Conservation (phyloP, 2,329 filamentous ascomycete species). For the Neonectria coccinea region DNA sequence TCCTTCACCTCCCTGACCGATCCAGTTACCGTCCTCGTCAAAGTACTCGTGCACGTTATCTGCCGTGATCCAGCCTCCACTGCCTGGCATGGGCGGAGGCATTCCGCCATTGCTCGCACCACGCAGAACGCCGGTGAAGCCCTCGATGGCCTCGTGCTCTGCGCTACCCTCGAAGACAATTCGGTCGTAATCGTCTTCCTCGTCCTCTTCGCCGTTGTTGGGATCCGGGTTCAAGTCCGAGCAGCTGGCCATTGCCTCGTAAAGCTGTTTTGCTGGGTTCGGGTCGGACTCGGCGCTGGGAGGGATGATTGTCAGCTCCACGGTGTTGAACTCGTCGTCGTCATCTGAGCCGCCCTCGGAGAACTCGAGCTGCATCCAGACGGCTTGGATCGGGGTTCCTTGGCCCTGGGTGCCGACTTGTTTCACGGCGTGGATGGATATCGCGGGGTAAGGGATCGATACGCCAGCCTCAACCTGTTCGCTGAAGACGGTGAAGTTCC, state of each 20-base stretch:
- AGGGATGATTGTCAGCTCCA: slow-evolving; percentile 77
- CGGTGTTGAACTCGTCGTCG: slow-evolving; percentile 74
- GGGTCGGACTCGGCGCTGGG: slow-evolving; percentile 42
- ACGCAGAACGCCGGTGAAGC: slow-evolving; percentile 66
- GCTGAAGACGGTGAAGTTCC: slow-evolving; percentile 72
- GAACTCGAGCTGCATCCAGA: slow-evolving; percentile 78
- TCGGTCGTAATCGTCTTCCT: slow-evolving; percentile 64
- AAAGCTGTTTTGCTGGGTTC: slow-evolving; percentile 61
- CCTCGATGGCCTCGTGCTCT: slow-evolving; percentile 66
- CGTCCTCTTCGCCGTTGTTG: slow-evolving; percentile 67
- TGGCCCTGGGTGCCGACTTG: slow-evolving; percentile 59
- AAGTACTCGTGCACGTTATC: slow-evolving; percentile 91
- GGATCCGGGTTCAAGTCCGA: slow-evolving; percentile 82
- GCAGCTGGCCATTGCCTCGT: slow-evolving; percentile 77
- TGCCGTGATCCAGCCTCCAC: slow-evolving; percentile 87
- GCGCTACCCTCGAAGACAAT: slow-evolving; percentile 67
- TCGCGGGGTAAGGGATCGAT: slow-evolving; percentile 78
- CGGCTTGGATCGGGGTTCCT: slow-evolving; percentile 56
- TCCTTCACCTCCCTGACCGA: slow-evolving; percentile 54
- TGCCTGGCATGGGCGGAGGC: slow-evolving; percentile 78
- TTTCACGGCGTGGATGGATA: slow-evolving; percentile 81
- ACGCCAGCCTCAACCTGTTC: slow-evolving; percentile 68
- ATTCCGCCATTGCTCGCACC: slow-evolving; percentile 63
- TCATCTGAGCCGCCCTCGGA: slow-evolving; percentile 68
- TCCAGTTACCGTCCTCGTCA: slow-evolving; percentile 84